A percentile compares a stretch with the other conserved stretches of the same genome.
phyloP scores from a whole-genome alignment of 2,329 filamentous ascomycete species.

The Drechslerella stenobrocha region DNA sequence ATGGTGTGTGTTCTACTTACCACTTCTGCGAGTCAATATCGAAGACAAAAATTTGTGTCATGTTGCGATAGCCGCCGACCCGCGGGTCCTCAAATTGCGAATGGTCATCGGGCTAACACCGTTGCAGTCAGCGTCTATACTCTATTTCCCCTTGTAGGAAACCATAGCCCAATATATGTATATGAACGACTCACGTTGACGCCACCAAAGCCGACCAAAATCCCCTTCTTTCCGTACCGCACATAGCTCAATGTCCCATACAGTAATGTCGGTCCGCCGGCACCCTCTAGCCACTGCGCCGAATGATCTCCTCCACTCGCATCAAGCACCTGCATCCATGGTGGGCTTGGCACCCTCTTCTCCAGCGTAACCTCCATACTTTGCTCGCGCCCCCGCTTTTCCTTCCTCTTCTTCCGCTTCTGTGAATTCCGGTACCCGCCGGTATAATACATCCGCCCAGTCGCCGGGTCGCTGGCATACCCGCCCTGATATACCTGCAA shows the following conservation, averaged over 20 bases:
- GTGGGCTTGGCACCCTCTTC: constrained; percentile 26
- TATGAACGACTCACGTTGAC: constrained; percentile 27
- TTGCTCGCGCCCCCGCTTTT: constrained; percentile 1
- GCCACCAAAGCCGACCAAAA: constrained; percentile 39
- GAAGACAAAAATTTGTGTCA: constrained; percentile 43
- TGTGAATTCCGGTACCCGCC: constrained; percentile 44
- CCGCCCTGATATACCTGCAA: constrained; percentile 26
- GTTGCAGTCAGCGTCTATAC: constrained; percentile 2
- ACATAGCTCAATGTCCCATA: constrained; percentile 37
- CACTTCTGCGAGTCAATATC: constrained; percentile 41
- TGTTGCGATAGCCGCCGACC: constrained; percentile 27
- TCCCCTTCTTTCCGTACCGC: constrained; percentile 41
- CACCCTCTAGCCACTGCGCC: constrained; percentile 28
- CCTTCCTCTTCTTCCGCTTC: constrained; percentile 8
- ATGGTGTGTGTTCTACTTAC: constrained; percentile 4
- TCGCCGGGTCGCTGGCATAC: constrained; percentile 38
- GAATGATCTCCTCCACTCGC: constrained; percentile 28
- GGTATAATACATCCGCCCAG: constrained; percentile 42
- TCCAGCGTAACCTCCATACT: constrained; percentile 6
- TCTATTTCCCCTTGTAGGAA: not conserved
- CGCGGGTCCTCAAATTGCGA: constrained; percentile 32
- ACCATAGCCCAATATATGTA: not conserved
- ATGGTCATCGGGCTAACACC: constrained; percentile 32
- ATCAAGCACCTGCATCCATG: constrained; percentile 46
- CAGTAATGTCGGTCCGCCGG: constrained; percentile 32